Percentiles rank a stretch among this genome's conserved stretches.
These are phyloP conservation scores for Metschnikowia amazonensis DNA, from an alignment of 805 yeast genomes.

Conservation along the genomic window DNA sequence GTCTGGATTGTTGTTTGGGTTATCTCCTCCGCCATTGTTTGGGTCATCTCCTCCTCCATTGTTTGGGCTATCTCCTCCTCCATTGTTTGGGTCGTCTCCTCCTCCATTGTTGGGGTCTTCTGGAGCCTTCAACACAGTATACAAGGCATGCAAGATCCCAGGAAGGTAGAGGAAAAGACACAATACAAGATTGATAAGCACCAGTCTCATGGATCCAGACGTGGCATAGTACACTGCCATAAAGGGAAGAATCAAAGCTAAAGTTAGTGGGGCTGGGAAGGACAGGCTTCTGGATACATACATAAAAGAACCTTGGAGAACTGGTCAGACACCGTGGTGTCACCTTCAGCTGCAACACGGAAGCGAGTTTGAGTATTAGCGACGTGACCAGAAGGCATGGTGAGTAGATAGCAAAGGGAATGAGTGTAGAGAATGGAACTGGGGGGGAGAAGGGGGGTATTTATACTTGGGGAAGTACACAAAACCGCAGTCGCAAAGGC, in stretches of 20 bases:
- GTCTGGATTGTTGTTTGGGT: no score
- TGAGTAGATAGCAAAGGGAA: background rate
- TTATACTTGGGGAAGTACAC: background rate
- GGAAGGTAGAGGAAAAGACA: conserved; percentile 73
- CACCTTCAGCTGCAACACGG: background rate
- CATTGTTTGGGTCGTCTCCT: background rate
- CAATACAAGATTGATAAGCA: conserved; percentile 63
- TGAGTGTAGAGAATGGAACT: background rate
- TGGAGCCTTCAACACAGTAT: conserved; percentile 48
- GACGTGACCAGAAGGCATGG: conserved; percentile 1
- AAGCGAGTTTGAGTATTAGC: background rate
- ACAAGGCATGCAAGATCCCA: conserved; percentile 73
- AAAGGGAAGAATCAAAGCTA: conserved; percentile 4
- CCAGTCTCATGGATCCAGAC: background rate
- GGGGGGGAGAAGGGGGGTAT: background rate
- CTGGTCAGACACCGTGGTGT: background rate
- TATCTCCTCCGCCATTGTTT: background rate
- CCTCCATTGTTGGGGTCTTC: background rate
- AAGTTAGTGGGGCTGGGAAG: background rate
- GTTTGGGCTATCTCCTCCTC: background rate
- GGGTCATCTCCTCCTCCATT: background rate
- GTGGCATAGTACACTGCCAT: conserved; percentile 4
- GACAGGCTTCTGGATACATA: background rate
- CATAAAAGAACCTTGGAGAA: conserved; percentile 5
- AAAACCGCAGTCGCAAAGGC: no score